Conservation (phyloP, 371 early-diverging fungal genomes). For the Mucor circinelloides region DNA sequence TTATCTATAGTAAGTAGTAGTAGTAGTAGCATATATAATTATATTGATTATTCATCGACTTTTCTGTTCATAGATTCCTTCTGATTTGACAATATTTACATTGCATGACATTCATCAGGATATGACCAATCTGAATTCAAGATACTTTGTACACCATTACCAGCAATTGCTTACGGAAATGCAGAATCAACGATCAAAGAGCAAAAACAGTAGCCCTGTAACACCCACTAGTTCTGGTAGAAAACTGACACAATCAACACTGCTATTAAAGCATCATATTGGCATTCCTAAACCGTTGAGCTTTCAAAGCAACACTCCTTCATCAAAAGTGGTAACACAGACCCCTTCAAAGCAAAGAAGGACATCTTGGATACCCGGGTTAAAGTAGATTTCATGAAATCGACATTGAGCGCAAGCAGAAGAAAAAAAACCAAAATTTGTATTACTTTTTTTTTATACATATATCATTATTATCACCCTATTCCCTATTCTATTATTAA, state of each 20-base stretch:
- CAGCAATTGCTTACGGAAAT: conserved; percentile 8
- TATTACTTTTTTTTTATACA: too few relatives aligned
- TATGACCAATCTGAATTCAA: conserved; percentile 13
- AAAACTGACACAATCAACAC: background rate
- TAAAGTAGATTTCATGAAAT: background rate
- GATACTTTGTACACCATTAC: conserved; percentile 19
- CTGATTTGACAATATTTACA: conserved; percentile 15
- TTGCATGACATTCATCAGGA: conserved; percentile 18
- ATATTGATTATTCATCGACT: background rate
- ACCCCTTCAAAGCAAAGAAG: conserved; percentile 9
- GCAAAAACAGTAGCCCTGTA: conserved; percentile 7
- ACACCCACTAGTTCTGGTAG: background rate
- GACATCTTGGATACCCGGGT: conserved; percentile 22
- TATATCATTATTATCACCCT: too few relatives aligned
- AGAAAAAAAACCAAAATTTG: too few relatives aligned
- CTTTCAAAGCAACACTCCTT: background rate
- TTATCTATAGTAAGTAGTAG: conserved; percentile 61
- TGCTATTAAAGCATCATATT: conserved; percentile 1
- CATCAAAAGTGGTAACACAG: background rate
- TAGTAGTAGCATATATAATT: background rate
- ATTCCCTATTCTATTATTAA: too few relatives aligned
- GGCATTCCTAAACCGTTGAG: background rate
- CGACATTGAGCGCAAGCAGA: too few relatives aligned
- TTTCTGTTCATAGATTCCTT: conserved; percentile 14
- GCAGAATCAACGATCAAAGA: background rate